Evolutionary conservation across 2,329 filamentous ascomycete genomes (phyloP).

Genomic region (Hymenoscyphus infarciens): DNA sequence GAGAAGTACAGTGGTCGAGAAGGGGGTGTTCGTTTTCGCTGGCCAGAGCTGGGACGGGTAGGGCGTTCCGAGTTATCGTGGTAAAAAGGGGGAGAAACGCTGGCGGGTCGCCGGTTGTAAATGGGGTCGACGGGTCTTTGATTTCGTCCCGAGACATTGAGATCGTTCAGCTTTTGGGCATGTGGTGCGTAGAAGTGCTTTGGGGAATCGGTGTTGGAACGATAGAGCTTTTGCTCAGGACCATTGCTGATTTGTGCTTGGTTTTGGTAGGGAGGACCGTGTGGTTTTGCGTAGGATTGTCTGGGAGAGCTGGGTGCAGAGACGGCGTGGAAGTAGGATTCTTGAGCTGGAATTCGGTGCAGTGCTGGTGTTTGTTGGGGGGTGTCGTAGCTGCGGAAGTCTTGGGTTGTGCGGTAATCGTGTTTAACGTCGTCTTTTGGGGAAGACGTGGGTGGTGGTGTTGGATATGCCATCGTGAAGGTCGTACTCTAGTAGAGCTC

Average conservation of each 20-base stretch:
- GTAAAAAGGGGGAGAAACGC: not conserved
- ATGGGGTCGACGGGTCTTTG: not conserved
- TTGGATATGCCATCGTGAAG: conserved; percentile 14
- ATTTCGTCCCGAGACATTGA: not conserved
- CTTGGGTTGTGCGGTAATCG: conserved; percentile 7
- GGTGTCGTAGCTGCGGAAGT: conserved; percentile 9
- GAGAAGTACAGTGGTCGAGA: conserved; percentile 23
- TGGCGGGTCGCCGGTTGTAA: not conserved
- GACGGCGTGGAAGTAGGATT: conserved; percentile 9
- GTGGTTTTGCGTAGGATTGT: conserved; percentile 1
- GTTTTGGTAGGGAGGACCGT: conserved; percentile 2
- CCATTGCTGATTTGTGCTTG: not conserved
- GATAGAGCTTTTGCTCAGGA: not conserved
- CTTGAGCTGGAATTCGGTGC: conserved; percentile 10
- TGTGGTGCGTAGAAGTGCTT: conserved; percentile 10
- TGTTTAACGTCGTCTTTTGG: conserved; percentile 12
- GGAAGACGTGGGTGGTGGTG: conserved; percentile 14
- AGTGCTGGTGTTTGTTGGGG: conserved; percentile 4
- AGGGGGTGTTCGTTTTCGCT: conserved; percentile 11
- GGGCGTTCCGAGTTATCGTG: not conserved
- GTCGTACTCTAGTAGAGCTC: not conserved
- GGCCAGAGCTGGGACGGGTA: not conserved
- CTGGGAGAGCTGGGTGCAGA: conserved; percentile 9
- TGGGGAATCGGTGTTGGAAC: conserved; percentile 8
- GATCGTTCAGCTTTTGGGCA: not conserved